phyloP scores from a whole-genome alignment of 495 filamentous ascomycete genomes.

The Neurospora discreta region DNA sequence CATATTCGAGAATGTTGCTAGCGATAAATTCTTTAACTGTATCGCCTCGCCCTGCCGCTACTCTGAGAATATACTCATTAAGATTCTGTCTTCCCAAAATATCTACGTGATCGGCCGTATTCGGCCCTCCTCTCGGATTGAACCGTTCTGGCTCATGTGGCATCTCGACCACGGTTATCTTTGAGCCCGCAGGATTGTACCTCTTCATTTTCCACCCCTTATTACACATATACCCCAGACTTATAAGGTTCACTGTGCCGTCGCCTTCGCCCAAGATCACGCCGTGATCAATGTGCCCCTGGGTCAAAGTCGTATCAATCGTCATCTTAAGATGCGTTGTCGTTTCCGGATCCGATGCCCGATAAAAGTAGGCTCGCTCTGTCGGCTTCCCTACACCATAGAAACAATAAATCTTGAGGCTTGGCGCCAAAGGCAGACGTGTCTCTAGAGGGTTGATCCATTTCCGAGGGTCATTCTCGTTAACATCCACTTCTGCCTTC shows the following conservation, averaged over 20 bases:
- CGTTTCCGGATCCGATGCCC: conserved; percentile 53
- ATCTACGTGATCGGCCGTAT: conserved; percentile 95
- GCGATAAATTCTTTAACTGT: conserved; percentile 65
- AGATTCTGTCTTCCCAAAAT: conserved; percentile 81
- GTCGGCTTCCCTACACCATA: conserved; percentile 90
- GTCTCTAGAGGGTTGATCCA: conserved; percentile 96
- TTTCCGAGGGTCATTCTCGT: conserved; percentile 68
- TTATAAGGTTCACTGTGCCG: conserved; percentile 83
- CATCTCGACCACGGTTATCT: conserved; percentile 88
- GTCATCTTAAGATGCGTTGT: conserved; percentile 65
- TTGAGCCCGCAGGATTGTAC: conserved; percentile 76
- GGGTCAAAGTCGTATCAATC: conserved; percentile 70
- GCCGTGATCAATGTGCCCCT: conserved; percentile 67
- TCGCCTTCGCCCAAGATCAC: conserved; percentile 91
- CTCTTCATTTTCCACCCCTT: conserved; percentile 88
- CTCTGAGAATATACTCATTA: conserved; percentile 80
- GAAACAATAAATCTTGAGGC: conserved; percentile 95
- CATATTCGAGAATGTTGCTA: conserved; percentile 71
- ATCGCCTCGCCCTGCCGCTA: conserved; percentile 81
- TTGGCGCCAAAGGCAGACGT: conserved; percentile 76
- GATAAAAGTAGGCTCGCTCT: conserved; percentile 86
- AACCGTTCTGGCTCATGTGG: conserved; percentile 91
- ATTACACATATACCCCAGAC: conserved; percentile 90
- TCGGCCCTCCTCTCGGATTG: conserved; percentile 82
- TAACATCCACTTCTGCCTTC: conserved; percentile 67